Evolutionary conservation across 140 eudicot species (phyloP), one percentile per base, ranked within the genome.

Genomic region (Bidens hawaiensis): DNA sequence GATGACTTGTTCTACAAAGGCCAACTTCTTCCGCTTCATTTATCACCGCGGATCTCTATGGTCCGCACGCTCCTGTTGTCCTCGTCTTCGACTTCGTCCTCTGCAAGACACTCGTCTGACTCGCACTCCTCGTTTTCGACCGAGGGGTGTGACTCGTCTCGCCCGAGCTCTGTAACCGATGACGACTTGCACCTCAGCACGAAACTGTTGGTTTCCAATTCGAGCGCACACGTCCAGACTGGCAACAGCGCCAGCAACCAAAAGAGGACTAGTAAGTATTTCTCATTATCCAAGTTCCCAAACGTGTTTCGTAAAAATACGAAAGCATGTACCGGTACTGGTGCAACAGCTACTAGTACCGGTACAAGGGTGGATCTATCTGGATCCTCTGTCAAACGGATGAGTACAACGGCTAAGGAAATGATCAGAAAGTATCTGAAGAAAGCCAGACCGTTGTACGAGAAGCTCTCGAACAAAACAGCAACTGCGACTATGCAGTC

Each of bases 1-100:
- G 97, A 90, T 71, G 95, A 90, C 11, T 90, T 90, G 65, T 90
- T 90, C 62, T 90, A 86, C 95, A 86, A 86, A 38, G 97, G 97
- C 50, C 94, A 86, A 21, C 90, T 90, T 78, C 95, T 90, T 49
- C 97, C 97, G 5, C 94, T 90, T 65, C 97, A 90, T 47, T 90
- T 77, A 73, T 84, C 96, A 48, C 88, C 94, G 1, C 85, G 98
- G 14, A 79, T 91, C 71, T 91, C 96, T 51, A 84, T 91, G 95
- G 91, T 91, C 31, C 94, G 95, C 1, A 73, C 88, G 7, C 85
- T 90, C 62, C 85, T 86, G 18, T 65, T 83, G 16, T 77, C 96
- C 10, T 84, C 94, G 24, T 76, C 97, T 18, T 83, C 91, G 57
- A 61, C 97, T 42, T 75, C 90, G 64, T 64, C 79, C 78, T 62